Conservation (phyloP, 2,329 filamentous ascomycete genomes). For the Chaetomiaceae sp. region DNA sequence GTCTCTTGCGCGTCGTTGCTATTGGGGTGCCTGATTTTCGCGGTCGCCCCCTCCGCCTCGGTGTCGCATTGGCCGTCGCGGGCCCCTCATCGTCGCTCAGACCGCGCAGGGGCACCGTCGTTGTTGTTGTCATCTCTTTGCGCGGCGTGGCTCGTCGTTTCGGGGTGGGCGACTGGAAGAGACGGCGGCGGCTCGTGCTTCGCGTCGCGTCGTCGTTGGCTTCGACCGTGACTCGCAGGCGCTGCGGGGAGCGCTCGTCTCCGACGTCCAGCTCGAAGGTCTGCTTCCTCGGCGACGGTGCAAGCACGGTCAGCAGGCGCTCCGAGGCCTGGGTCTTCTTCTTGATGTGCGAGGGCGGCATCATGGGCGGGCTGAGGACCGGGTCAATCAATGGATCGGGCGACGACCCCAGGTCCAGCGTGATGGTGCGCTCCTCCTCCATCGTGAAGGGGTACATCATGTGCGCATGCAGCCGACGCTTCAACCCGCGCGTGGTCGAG, state of each 20-base stretch:
- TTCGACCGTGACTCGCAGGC: constrained; percentile 52
- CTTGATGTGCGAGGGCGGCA: constrained; percentile 34
- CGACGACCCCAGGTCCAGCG: constrained; percentile 44
- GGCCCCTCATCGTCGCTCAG: constrained; percentile 40
- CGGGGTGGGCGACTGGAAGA: constrained; percentile 43
- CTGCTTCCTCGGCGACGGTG: constrained; percentile 49
- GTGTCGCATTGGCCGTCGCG: constrained; percentile 29
- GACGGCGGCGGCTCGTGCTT: constrained; percentile 34
- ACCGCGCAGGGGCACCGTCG: constrained; percentile 45
- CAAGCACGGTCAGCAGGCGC: constrained; percentile 34
- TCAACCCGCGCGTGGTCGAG: too few species aligned
- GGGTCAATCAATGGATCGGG: constrained; percentile 46
- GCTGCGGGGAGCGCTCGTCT: constrained; percentile 45
- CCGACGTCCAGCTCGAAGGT: constrained; percentile 55
- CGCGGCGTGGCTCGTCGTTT: constrained; percentile 28
- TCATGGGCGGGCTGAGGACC: constrained; percentile 33
- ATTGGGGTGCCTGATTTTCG: constrained; percentile 51
- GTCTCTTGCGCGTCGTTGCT: constrained; percentile 37
- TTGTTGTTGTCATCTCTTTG: constrained; percentile 38
- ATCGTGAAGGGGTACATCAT: too few species aligned
- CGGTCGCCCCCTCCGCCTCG: constrained; percentile 42
- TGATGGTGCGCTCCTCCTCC: constrained; percentile 24
- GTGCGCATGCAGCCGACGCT: too few species aligned
- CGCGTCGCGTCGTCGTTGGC: constrained; percentile 36
- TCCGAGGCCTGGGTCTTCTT: constrained; percentile 41